These are phyloP conservation scores for Colletotrichum liriopes DNA, from an alignment of 2,329 filamentous ascomycete genomes.

Conservation along the genomic window DNA sequence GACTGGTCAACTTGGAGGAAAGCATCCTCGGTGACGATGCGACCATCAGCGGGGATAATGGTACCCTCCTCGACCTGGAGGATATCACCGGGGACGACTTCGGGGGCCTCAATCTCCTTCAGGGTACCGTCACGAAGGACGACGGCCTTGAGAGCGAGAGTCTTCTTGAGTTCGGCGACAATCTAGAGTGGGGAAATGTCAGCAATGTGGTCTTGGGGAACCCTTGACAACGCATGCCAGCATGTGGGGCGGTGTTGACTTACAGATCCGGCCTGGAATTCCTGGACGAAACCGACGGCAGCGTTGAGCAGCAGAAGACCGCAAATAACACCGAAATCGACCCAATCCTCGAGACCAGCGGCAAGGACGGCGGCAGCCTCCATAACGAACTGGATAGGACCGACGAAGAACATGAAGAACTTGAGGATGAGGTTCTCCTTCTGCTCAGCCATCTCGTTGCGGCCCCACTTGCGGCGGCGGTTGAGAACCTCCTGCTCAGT, in stretches of 20 bases:
- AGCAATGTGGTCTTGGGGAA: constrained; percentile 24
- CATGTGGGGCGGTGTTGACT: constrained; percentile 28
- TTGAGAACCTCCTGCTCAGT: constrained; percentile 77
- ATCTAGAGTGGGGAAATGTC: constrained; percentile 60
- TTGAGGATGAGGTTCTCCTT: constrained; percentile 89
- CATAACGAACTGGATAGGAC: constrained; percentile 96
- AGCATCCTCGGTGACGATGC: constrained; percentile 85
- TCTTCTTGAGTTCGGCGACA: constrained; percentile 93
- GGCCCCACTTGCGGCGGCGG: constrained; percentile 77
- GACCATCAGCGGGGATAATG: constrained; percentile 91
- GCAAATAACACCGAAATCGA: constrained; percentile 94
- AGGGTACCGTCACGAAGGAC: constrained; percentile 86
- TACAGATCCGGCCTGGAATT: constrained; percentile 85
- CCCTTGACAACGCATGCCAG: constrained; percentile 40
- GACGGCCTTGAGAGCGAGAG: constrained; percentile 87
- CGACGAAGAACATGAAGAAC: constrained; percentile 86
- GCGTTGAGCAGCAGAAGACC: constrained; percentile 88
- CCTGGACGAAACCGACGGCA: constrained; percentile 87
- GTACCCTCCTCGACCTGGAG: constrained; percentile 93
- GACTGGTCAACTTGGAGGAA: constrained; percentile 95
- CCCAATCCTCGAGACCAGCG: constrained; percentile 89
- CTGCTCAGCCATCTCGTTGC: constrained; percentile 93
- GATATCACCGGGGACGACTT: constrained; percentile 92
- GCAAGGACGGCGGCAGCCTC: constrained; percentile 87
- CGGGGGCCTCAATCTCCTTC: constrained; percentile 84